Evolutionary conservation across 352 stramenopile genomes (phyloP), one percentile per base, ranked within the genome.

Genomic region (Phytophthora quininea): DNA sequence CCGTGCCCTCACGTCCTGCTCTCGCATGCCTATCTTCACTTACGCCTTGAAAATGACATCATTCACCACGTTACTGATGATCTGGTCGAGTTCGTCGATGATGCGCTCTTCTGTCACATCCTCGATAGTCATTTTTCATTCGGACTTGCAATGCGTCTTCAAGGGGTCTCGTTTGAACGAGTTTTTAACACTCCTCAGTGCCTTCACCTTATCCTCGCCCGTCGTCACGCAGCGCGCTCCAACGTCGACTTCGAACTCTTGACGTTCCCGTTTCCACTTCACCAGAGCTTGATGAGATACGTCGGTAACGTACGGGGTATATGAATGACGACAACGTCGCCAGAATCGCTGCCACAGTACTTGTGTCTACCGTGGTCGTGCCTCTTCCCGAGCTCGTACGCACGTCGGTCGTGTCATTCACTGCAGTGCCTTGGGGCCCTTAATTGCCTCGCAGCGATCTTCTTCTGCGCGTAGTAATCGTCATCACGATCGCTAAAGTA

Each of bases 1-100:
- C 5, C 62, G 53, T 1, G 58, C 62, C 31, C 70, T 75, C 1
- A 71, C 67, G 31, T 79, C 56, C 24, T 7, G 53, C 31, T 79
- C 58, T 6, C 47, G 61, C 4, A 73, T 12, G 15, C 66, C 38
- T 54, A 69, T 70, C 32, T 61, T 73, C 58, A 76, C 58, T 4
- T 57, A 14, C 0, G 15, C 1, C 0, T 57, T 15, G 30, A 79
- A 76, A 27, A 74, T n/a, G n/a, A n/a, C 54, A 12, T 71, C 70
- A 19, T 67, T 71, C 59, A 61, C 62, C 12, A 67, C 52, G 38
- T 52, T 62, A n/a, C 29, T 43, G 15, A 52, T 33, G 0, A 56
- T 57, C 56, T 64, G 19, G 6, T 76, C 52, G 8, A 76, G 31
- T 10, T 67, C 50, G 2, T 42, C 0, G 0, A 62, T 27, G 5